Evolutionary conservation across 352 stramenopile genomes (phyloP).

Genomic region (Phytophthora pseudosyringae): DNA sequence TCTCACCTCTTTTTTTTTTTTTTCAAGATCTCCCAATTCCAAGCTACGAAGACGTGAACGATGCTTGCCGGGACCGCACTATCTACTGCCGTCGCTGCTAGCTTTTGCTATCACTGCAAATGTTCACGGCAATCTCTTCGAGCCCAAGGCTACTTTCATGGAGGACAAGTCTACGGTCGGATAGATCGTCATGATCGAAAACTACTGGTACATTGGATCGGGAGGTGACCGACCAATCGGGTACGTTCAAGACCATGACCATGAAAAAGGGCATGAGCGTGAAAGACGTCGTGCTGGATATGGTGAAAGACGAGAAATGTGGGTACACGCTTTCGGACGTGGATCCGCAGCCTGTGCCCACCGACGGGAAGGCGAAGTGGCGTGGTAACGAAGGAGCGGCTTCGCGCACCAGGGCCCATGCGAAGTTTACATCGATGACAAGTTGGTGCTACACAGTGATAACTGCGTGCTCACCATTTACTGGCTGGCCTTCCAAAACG

Average conservation of each 20-base stretch:
- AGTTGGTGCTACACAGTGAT: conserved; percentile 39
- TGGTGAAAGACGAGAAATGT: conserved; percentile 39
- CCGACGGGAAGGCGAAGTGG: conserved; percentile 39
- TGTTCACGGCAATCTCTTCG: conserved; percentile 33
- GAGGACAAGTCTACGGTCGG: not conserved
- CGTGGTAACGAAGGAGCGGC: conserved; percentile 37
- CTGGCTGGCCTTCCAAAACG: not conserved
- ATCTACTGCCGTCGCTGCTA: no score
- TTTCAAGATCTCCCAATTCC: no score
- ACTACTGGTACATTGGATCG: conserved; percentile 42
- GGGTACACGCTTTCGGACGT: conserved; percentile 41
- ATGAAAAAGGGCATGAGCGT: conserved; percentile 39
- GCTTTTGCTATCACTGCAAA: no score
- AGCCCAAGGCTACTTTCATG: conserved; percentile 14
- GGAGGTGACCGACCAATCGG: conserved; percentile 39
- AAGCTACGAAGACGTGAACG: no score
- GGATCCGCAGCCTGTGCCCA: conserved; percentile 38
- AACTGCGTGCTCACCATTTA: conserved; percentile 33
- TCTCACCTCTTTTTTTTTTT: no score
- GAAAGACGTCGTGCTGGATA: conserved; percentile 42
- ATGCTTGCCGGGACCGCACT: no score
- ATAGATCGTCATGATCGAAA: conserved; percentile 29
- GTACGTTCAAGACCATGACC: conserved; percentile 36
- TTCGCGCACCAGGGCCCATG: conserved; percentile 48
- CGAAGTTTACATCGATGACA: conserved; percentile 56